A percentile compares a stretch with the other conserved stretches of the same genome.
Evolutionary conservation across 805 yeast genomes (phyloP).

Genomic region (Sungouiella blattae): DNA sequence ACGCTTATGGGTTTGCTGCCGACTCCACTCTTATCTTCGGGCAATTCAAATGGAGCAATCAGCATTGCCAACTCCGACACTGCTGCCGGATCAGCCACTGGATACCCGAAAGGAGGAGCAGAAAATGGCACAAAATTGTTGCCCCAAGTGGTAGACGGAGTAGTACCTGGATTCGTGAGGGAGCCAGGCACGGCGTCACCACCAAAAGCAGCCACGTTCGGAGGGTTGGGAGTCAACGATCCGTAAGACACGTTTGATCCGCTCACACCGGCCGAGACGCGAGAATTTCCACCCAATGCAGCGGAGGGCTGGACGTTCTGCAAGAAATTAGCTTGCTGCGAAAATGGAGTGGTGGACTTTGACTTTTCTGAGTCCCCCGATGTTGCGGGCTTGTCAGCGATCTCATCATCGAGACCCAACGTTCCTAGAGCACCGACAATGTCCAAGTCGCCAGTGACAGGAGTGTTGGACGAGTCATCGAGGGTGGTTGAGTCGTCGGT

Average conservation of each 20-base stretch:
- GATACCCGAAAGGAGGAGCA: slow-evolving; percentile 34
- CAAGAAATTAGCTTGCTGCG: slow-evolving; percentile 1
- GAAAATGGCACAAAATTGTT: slow-evolving; percentile 29
- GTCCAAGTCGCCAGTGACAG: slow-evolving; percentile 28
- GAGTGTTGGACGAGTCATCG: slow-evolving; percentile 4
- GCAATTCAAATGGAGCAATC: slow-evolving; percentile 24
- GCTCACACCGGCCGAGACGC: no score
- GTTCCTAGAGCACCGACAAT: slow-evolving; percentile 47
- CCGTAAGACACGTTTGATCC: slow-evolving; percentile 15
- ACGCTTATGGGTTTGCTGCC: slow-evolving; percentile 1
- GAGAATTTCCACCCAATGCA: not conserved
- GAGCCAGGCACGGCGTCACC: slow-evolving; percentile 6
- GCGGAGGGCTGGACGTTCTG: not conserved
- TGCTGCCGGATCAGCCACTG: slow-evolving; percentile 10
- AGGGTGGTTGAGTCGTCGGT: slow-evolving; percentile 1
- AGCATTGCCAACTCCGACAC: slow-evolving; percentile 16
- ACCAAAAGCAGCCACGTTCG: slow-evolving; percentile 18
- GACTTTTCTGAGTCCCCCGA: not conserved
- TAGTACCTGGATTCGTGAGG: slow-evolving; percentile 18
- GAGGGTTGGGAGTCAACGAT: slow-evolving; percentile 25
- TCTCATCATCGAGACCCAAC: slow-evolving; percentile 34
- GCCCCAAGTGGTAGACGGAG: slow-evolving; percentile 38
- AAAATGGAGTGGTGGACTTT: not conserved
- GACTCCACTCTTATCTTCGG: slow-evolving; percentile 9
- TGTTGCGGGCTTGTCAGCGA: not conserved